Evolutionary conservation across 108 stramenopile species (phyloP), one percentile per base, ranked within the genome.

Genomic region (Nitzschia sp.): DNA sequence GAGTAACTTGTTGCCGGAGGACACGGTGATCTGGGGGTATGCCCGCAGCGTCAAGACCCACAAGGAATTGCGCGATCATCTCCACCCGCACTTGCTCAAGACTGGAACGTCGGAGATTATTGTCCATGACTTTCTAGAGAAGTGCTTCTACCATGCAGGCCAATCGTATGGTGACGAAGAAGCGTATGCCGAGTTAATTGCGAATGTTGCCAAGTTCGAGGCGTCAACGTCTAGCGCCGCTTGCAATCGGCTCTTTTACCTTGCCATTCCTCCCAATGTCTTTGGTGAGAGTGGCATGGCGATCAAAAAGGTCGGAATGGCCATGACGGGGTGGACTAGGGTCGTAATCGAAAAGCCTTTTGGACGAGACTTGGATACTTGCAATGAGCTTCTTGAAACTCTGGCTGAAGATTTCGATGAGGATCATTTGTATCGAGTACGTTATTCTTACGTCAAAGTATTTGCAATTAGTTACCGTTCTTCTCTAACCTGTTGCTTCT

Each of bases 281-380:
- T 98, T 98, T 78, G 90, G 86, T 4, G 84, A 87, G 23, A 82
- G 94, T 13, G 92, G 82, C 6, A 66, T 68, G n/a, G 84, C 93
- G 1, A 90, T 98, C 55, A 82, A 82, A 47, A 72, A 69, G 45
- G 59, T 60, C 6, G 89, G 77, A 34, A 82, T 96, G 76, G 68
- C 74, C 1, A 49, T 48, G 33, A 68, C 27, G 13, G 76, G 85
- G 4, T 98, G 88, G 80, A 91, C 81, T 3, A 81, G 97, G 13
- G 71, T 98, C 21, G 85, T 99, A 29, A 85, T 97, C 38, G 99
- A 99, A 78, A 99, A 99, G 78, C 98, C 98, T 0, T 99, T 99
- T 84, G 98, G 98, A 23, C 84, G 84, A 13, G 98, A 98, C 81
- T 75, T 87, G 62, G 91, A 88, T 49, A 85, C 88, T 27, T 94